Conservation (phyloP, 805 yeast genomes). For the Brettanomyces bruxellensis region DNA sequence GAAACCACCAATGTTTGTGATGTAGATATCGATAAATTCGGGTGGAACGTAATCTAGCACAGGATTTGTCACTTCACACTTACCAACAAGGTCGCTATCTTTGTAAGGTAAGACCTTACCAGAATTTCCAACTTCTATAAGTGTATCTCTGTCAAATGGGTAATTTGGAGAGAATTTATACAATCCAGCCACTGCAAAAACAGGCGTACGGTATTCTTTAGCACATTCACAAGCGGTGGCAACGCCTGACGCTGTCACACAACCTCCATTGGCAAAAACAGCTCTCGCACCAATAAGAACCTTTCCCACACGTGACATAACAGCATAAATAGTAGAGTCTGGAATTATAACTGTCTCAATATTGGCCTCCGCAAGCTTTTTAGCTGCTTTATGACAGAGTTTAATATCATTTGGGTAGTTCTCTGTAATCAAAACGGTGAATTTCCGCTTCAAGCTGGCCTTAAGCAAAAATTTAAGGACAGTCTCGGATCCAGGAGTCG, state of each 20-base stretch:
- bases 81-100: slow-evolving; percentile 58
- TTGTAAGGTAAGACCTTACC: slow-evolving; percentile 79
- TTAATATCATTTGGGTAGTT: slow-evolving; percentile 83
- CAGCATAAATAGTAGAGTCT: slow-evolving; percentile 86
- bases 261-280: slow-evolving; percentile 95
- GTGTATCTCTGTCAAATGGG: slow-evolving; percentile 77
- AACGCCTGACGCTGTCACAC: slow-evolving; percentile 82
- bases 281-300: slow-evolving; percentile 88
- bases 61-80: slow-evolving; percentile 79
- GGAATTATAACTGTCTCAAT: slow-evolving; percentile 89
- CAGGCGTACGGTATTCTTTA: slow-evolving; percentile 91
- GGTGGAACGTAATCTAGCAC: slow-evolving; percentile 88
- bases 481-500: slow-evolving; percentile 90
- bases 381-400: slow-evolving; percentile 71
- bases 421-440: slow-evolving; percentile 88
- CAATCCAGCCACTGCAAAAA: slow-evolving; percentile 88
- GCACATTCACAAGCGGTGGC: slow-evolving; percentile 94
- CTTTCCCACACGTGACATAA: slow-evolving; percentile 95
- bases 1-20: slow-evolving; percentile 93
- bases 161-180: slow-evolving; percentile 89
- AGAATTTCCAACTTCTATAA: slow-evolving; percentile 87
- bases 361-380: slow-evolving; percentile 70
- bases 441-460: slow-evolving; percentile 83
- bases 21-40: slow-evolving; percentile 86
- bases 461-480: slow-evolving; percentile 78